Conservation (phyloP, 352 stramenopile genomes). For the Globisporangium paroecandrum region DNA sequence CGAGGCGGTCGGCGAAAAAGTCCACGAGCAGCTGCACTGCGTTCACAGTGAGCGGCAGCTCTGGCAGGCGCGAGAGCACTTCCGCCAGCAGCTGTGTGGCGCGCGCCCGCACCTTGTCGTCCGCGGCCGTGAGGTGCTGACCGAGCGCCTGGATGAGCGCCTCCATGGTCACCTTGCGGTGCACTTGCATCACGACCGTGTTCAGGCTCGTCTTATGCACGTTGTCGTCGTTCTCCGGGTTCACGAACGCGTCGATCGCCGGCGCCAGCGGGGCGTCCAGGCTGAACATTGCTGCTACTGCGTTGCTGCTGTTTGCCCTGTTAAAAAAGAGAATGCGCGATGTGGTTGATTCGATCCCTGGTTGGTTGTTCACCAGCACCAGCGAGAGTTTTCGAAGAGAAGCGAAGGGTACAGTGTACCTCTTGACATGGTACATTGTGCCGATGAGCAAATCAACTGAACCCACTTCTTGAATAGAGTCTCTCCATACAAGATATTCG, state of each 20-base stretch:
- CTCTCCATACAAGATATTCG: too few relatives aligned
- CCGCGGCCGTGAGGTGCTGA: conserved; percentile 55
- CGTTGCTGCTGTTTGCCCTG: neutral
- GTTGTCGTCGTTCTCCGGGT: conserved; percentile 80
- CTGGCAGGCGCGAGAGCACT: conserved; percentile 84
- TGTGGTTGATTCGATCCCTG: neutral
- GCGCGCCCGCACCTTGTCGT: conserved; percentile 79
- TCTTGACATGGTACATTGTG: too few relatives aligned
- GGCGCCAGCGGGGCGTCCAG: conserved; percentile 80
- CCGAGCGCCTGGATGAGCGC: conserved; percentile 79
- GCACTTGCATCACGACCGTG: conserved; percentile 86
- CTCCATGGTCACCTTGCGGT: conserved; percentile 74
- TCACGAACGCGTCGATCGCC: conserved; percentile 82
- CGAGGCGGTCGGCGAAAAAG: conserved; percentile 84
- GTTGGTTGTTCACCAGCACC: neutral
- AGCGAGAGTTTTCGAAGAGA: too few relatives aligned
- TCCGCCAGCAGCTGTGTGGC: conserved; percentile 84
- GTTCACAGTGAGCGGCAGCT: conserved; percentile 67
- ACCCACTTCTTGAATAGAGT: too few relatives aligned
- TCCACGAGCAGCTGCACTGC: conserved; percentile 73
- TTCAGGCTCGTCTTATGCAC: conserved; percentile 85
- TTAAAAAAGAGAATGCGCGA: neutral
- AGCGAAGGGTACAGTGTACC: too few relatives aligned
- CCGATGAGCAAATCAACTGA: too few relatives aligned
- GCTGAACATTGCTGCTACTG: conserved; percentile 57